Conservation (phyloP, 2,329 filamentous ascomycete genomes). For the Paraconiothyrium sp. region DNA sequence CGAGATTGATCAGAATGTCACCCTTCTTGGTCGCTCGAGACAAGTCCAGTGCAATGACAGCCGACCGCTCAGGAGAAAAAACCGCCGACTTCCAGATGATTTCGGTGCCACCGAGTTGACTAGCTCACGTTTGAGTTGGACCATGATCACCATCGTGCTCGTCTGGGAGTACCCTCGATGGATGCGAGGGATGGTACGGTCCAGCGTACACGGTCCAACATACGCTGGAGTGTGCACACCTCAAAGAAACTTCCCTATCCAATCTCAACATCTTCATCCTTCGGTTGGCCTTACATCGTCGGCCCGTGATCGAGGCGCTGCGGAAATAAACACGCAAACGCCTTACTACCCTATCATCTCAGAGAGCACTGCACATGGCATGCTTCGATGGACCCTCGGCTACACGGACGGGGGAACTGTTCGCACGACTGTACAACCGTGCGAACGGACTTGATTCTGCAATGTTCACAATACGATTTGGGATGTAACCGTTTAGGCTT, state of each 20-base stretch:
- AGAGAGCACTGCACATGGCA: not conserved
- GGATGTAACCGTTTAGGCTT: slow-evolving; percentile 4
- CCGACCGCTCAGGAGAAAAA: not conserved
- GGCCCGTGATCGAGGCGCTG: not conserved
- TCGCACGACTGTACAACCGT: slow-evolving; percentile 6
- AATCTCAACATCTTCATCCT: slow-evolving; percentile 13
- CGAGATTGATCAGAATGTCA: slow-evolving; percentile 2
- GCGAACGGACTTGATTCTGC: slow-evolving; percentile 11
- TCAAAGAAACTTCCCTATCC: slow-evolving; percentile 2
- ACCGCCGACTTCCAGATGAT: not conserved
- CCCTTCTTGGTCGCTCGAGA: not conserved
- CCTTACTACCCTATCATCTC: slow-evolving; percentile 7
- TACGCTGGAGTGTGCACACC: slow-evolving; percentile 7
- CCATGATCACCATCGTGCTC: not conserved
- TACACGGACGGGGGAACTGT: not conserved
- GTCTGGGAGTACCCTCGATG: not conserved
- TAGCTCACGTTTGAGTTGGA: not conserved
- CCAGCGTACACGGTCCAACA: slow-evolving; percentile 2
- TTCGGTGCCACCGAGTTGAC: slow-evolving; percentile 5
- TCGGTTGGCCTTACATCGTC: slow-evolving; percentile 10
- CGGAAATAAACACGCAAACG: slow-evolving; percentile 14
- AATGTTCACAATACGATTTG: not conserved
- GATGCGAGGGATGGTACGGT: not conserved
- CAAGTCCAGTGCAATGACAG: not conserved
- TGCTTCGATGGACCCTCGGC: not conserved